Percentiles rank a stretch among this genome's conserved stretches.
These are phyloP conservation scores for Gentiana dahurica DNA, from an alignment of 257 asterid genomes.

Conservation along the genomic window DNA sequence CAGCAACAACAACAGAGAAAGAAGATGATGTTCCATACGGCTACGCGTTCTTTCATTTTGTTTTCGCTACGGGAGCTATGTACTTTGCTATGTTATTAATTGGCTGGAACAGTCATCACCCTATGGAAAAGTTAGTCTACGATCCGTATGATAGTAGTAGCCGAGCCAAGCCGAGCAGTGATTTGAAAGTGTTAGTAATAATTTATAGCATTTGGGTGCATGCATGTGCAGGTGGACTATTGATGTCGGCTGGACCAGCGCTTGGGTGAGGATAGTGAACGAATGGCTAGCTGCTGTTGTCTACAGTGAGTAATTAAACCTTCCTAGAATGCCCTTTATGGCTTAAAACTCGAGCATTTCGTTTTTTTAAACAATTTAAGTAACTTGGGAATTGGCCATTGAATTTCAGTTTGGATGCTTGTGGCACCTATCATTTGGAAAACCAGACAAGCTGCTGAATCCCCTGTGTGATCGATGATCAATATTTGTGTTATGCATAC, in stretches of 20 bases:
- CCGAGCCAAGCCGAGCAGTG: no score
- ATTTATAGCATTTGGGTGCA: not conserved
- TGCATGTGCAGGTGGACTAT: slow-evolving; percentile 30
- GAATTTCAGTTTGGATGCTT: slow-evolving; percentile 37
- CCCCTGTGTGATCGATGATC: slow-evolving; percentile 7
- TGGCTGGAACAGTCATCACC: slow-evolving; percentile 44
- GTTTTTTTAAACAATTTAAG: no score
- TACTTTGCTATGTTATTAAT: slow-evolving; percentile 45
- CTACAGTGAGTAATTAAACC: slow-evolving; percentile 26
- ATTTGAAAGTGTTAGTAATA: not conserved
- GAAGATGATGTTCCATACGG: slow-evolving; percentile 44
- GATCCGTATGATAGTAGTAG: not conserved
- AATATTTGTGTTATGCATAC: no score
- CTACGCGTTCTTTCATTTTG: slow-evolving; percentile 41
- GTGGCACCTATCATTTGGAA: slow-evolving; percentile 40
- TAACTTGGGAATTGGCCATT: not conserved
- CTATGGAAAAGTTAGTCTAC: slow-evolving; percentile 34
- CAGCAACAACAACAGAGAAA: slow-evolving; percentile 5
- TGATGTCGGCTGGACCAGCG: slow-evolving; percentile 46
- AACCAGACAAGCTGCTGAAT: slow-evolving; percentile 24
- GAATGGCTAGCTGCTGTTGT: slow-evolving; percentile 45
- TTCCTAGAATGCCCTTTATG: no score
- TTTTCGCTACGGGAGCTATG: slow-evolving; percentile 51
- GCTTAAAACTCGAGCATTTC: not conserved
- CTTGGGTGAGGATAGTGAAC: slow-evolving; percentile 51